Conservation (phyloP, 495 filamentous ascomycete species). For the Xylaria sp. region DNA sequence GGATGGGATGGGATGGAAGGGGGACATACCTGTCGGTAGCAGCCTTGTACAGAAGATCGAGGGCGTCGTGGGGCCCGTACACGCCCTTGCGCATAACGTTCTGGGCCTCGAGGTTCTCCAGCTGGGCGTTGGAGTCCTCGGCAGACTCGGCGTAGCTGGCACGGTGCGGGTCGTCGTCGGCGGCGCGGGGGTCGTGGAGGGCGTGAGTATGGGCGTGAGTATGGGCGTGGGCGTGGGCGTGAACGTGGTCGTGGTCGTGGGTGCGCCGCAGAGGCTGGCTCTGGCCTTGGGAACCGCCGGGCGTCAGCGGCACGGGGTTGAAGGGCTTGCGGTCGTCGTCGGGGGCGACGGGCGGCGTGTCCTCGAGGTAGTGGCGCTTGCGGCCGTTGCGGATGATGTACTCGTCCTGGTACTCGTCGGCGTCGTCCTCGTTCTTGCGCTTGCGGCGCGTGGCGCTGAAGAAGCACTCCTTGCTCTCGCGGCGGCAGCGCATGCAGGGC, state of each 20-base stretch:
- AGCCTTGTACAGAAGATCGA: constrained; percentile 73
- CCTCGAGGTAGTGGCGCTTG: constrained; percentile 54
- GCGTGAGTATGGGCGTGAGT: too few species aligned
- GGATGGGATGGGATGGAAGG: constrained; percentile 17
- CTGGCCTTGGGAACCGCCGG: constrained; percentile 66
- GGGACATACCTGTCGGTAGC: constrained; percentile 63
- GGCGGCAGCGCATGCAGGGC: constrained; percentile 90
- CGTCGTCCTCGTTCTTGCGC: constrained; percentile 76
- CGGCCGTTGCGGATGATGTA: constrained; percentile 63
- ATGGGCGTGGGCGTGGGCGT: too few species aligned
- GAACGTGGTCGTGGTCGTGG: too few species aligned
- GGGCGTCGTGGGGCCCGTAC: constrained; percentile 72
- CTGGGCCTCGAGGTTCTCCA: constrained; percentile 66
- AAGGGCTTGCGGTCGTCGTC: constrained; percentile 48
- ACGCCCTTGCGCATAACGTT: constrained; percentile 68
- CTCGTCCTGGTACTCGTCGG: constrained; percentile 58
- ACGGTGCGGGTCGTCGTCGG: constrained; percentile 25
- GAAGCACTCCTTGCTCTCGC: constrained; percentile 93
- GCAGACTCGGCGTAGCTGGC: constrained; percentile 38
- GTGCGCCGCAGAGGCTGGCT: constrained; percentile 64
- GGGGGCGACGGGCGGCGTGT: constrained; percentile 45
- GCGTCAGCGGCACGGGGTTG: constrained; percentile 64
- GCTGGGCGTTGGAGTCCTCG: constrained; percentile 51
- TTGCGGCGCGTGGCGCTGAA: constrained; percentile 96
- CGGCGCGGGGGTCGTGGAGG: constrained; percentile 32